Base-by-base conservation (phyloP, 2,329 filamentous ascomycete genomes). In the Phoma sp. region DNA sequence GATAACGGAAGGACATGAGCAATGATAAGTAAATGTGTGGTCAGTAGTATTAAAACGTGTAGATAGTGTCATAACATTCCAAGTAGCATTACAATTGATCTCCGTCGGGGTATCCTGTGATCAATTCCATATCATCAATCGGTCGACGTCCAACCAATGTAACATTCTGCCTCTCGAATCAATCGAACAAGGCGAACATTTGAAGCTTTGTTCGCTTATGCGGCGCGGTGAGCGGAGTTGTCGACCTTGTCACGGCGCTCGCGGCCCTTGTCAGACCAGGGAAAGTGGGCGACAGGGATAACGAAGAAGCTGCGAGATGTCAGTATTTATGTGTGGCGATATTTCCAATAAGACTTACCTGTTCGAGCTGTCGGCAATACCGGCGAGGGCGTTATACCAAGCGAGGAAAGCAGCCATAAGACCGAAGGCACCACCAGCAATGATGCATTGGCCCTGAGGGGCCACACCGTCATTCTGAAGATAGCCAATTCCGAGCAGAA, bases 251-350 rank as follows among this genome's bases (percentile, higher is more conserved):
- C 43, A 55, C 73, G 73, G 7, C 63, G 58, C 61, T 76, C 73
- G 42, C 72, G 72, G 57, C 71, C 73, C 68, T 75, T 76, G 52
- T 75, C 73, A 40, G 90, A 93, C 93, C 93, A 97, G 48, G 93
- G 93, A 83, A 97, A 96, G 82, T 96, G 92, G 67, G 89, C 88
- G 60, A 97, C 92, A 46, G 93, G 93, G 58, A 96, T 86, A 75
- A 95, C 83, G 82, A 96, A 95, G 86, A 96, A 96, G 81, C 91
- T 95, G 68, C 9, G 9, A 50, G 18, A 27, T 37, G 45, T 68
- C 43, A 69, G 59, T 13, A 18, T 23, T 10, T 13, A 10, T n/a
- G 27, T 11, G 14, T 18, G 13, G 1, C 10, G 27, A 7, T n/a
- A 7, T 18, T 11, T 24, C 10, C 4, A 25, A n/a, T 10, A 2